Evolutionary conservation across 106 monocot species (phyloP).

Genomic region (Allium fistulosum): DNA sequence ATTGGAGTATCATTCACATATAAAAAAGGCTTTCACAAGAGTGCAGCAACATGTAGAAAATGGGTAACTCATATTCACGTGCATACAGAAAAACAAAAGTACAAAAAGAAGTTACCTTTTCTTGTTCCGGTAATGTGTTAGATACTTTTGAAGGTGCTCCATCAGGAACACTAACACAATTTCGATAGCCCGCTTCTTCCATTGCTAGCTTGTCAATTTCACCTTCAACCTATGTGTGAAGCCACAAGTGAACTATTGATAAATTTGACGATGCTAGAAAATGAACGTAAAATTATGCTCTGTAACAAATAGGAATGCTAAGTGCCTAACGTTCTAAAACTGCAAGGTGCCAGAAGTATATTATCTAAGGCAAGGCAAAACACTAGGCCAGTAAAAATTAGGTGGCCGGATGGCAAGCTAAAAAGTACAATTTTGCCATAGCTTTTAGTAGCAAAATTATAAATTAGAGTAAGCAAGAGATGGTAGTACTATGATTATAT

Average conservation of each 20-base stretch:
- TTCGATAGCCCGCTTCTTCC: constrained; percentile 68
- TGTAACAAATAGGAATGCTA: no score
- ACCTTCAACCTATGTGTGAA: constrained; percentile 51
- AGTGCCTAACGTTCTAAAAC: no score
- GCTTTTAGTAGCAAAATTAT: no score
- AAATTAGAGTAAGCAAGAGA: not conserved
- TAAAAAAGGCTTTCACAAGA: not conserved
- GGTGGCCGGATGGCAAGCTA: no score
- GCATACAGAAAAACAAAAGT: not conserved
- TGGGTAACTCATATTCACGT: not conserved
- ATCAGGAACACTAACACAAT: constrained; percentile 80
- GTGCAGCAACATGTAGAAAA: not conserved
- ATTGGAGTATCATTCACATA: not conserved
- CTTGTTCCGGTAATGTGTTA: constrained; percentile 18
- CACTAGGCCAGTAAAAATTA: no score
- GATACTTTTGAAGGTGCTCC: constrained; percentile 52
- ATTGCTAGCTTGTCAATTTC: constrained; percentile 78
- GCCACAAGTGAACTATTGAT: not conserved
- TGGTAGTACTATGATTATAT: constrained; percentile 79
- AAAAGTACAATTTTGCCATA: no score
- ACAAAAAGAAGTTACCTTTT: constrained; percentile 24
- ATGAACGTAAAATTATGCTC: no score
- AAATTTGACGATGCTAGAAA: not conserved
- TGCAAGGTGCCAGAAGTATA: no score
- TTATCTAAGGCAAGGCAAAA: no score